Percentiles rank a stretch among this genome's conserved stretches.
These are phyloP conservation scores for Colletotrichum tamarilloi DNA, from an alignment of 2,329 filamentous ascomycete species.

Conservation along the genomic window DNA sequence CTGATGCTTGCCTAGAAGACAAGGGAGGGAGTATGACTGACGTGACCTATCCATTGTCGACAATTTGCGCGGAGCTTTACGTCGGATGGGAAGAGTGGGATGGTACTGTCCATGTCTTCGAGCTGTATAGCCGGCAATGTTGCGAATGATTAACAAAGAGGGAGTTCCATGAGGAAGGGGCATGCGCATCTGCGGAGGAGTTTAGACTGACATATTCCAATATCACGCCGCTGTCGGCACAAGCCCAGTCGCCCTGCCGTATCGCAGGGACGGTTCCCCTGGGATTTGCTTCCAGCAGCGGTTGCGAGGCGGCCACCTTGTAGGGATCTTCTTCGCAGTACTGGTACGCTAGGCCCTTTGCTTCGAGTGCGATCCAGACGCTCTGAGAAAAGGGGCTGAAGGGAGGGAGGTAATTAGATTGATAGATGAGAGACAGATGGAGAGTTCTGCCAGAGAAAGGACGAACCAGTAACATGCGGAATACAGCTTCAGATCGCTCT, in stretches of 20 bases:
- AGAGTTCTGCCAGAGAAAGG: slow-evolving; percentile 20
- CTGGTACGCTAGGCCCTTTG: slow-evolving; percentile 82
- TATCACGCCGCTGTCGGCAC: slow-evolving; percentile 83
- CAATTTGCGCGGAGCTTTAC: slow-evolving; percentile 78
- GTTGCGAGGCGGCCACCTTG: slow-evolving; percentile 67
- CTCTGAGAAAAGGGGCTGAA: slow-evolving; percentile 83
- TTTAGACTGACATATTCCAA: slow-evolving; percentile 78
- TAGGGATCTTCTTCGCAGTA: slow-evolving; percentile 89
- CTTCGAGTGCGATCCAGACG: slow-evolving; percentile 89
- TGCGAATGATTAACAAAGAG: neutral
- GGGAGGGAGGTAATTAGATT: too few species aligned
- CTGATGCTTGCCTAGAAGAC: neutral
- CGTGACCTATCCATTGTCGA: slow-evolving; percentile 84
- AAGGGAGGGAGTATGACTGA: slow-evolving; percentile 51
- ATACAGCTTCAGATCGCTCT: slow-evolving; percentile 80
- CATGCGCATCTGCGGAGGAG: neutral
- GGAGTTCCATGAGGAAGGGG: neutral
- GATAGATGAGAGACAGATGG: too few species aligned
- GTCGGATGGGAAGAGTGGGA: slow-evolving; percentile 71
- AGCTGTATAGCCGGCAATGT: slow-evolving; percentile 56
- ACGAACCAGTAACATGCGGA: slow-evolving; percentile 85
- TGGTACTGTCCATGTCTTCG: slow-evolving; percentile 75
- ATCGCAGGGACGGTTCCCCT: slow-evolving; percentile 81
- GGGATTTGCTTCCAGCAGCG: slow-evolving; percentile 79
- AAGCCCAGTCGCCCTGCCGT: slow-evolving; percentile 82